These are phyloP conservation scores for Ensete ventricosum DNA, from an alignment of 176 grass and related monocot genomes.

Conservation along the genomic window DNA sequence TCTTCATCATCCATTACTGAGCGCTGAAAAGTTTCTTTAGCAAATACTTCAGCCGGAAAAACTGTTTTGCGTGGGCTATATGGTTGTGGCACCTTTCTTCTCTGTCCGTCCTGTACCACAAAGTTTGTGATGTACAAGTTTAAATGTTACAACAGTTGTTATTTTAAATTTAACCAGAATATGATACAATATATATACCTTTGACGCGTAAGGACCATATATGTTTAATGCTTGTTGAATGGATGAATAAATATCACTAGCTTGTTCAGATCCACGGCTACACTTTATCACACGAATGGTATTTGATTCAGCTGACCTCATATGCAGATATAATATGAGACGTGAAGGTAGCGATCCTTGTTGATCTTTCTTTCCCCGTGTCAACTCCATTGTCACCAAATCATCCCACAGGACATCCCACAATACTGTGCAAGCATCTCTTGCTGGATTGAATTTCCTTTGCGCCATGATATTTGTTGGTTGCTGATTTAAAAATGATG, in stretches of 20 bases:
- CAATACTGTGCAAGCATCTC: conserved; percentile 78
- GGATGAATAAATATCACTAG: conserved; percentile 51
- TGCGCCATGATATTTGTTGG: conserved; percentile 58
- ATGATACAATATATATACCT: conserved; percentile 36
- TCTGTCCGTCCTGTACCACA: conserved; percentile 55
- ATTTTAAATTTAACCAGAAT: conserved; percentile 1
- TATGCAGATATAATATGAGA: conserved; percentile 82
- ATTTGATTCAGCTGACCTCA: conserved; percentile 66
- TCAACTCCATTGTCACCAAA: conserved; percentile 70
- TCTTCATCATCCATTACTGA: conserved; percentile 20
- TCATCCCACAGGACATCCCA: conserved; percentile 95
- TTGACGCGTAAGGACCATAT: conserved; percentile 59
- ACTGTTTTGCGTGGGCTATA: conserved; percentile 55
- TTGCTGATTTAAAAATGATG: conserved; percentile 48
- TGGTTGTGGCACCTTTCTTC: conserved; percentile 80
- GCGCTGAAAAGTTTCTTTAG: conserved; percentile 31
- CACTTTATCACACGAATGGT: conserved; percentile 69
- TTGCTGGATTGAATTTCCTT: conserved; percentile 86
- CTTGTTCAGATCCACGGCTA: conserved; percentile 53
- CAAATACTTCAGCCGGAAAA: conserved; percentile 29
- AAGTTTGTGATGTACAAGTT: conserved; percentile 6
- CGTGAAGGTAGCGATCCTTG: conserved; percentile 62
- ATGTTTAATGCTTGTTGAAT: conserved; percentile 61
- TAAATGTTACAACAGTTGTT: background rate
- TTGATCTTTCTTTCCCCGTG: conserved; percentile 70